Base-by-base conservation (phyloP, 2,329 filamentous ascomycete genomes). In the Colletotrichum paranaense region DNA sequence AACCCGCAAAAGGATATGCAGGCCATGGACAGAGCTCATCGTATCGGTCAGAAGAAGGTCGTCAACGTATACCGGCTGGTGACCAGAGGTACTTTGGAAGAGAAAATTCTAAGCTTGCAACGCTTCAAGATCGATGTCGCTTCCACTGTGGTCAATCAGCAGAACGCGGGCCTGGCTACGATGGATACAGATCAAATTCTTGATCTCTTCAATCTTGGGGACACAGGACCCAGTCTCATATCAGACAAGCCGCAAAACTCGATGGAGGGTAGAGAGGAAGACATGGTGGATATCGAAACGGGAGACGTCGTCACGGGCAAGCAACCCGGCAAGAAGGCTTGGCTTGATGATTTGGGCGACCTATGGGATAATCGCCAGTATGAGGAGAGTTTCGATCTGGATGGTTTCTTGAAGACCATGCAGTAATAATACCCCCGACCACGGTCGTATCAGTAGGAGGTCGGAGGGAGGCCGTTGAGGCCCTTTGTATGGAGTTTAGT, bases 111-210 rank as follows among this genome's bases (percentile, higher is more conserved):
- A 79, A 97, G 94, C 80, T 92, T 99, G 69, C 97, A 99, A 90
- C 93, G 97, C 64, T 99, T 99, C 92, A 99, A 99, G 88, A 98
- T 99, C 79, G 97, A 99, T 82, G 95, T 99, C 24, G 97, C 97
- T 55, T 97, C 94, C 64, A 99, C 97, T 0, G 97, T 99, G 6
- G 97, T 99, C 76, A 99, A 99, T 82, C 97, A 99, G 84, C 97
- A 99, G 85, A 99, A 99, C 78, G 96, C 97, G 1, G 97, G 97
- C 1, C 86, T 99, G 1, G 93, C 88, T 62, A 97, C 95, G 16
- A 99, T 99, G 97, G 96, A 98, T 82, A 99, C 97, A 52, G 97
- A 98, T 80, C 95, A 99, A 83, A 97, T 99, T 73, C 90, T 99
- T 3, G 97, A 99, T 79, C 90, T 99, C 59, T 99, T 99, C 87